Evolutionary conservation across 192 early-diverging fungal genomes (phyloP).

Genomic region (Umbelopsis ramanniana): DNA sequence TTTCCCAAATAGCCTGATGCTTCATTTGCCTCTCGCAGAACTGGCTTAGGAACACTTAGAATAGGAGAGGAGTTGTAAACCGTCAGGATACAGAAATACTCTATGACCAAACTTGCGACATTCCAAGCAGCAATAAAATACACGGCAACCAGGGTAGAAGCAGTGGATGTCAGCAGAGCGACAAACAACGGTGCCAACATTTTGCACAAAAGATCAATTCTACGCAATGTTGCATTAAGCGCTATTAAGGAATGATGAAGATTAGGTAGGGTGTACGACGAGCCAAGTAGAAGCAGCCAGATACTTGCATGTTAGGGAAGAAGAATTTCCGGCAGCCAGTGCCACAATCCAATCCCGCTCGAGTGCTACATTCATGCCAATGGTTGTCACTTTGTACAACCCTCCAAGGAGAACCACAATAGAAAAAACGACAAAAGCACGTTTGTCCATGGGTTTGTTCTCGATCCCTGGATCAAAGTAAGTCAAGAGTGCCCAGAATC

Average conservation of each 20-base stretch:
- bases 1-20: background rate
- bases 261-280: background rate
- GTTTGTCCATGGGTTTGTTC: background rate
- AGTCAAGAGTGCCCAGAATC: constrained; percentile 41
- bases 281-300: background rate
- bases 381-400: constrained; percentile 30
- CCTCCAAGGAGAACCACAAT: constrained; percentile 34
- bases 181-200: constrained; percentile 40
- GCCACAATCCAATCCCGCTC: constrained; percentile 43
- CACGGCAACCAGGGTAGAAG: background rate
- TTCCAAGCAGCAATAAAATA: constrained; percentile 7
- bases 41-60: background rate
- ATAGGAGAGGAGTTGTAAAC: background rate
- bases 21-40: background rate
- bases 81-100: background rate
- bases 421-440: constrained; percentile 16
- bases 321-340: constrained; percentile 34
- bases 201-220: constrained; percentile 45
- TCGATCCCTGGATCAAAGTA: constrained; percentile 31
- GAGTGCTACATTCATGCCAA: constrained; percentile 42
- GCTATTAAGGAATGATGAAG: constrained; percentile 14
- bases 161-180: constrained; percentile 22
- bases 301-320: constrained; percentile 30
- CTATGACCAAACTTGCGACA: background rate
- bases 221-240: constrained; percentile 35